Evolutionary conservation across 345 rosid species (phyloP).

Genomic region (Eucalyptus curtisii): DNA sequence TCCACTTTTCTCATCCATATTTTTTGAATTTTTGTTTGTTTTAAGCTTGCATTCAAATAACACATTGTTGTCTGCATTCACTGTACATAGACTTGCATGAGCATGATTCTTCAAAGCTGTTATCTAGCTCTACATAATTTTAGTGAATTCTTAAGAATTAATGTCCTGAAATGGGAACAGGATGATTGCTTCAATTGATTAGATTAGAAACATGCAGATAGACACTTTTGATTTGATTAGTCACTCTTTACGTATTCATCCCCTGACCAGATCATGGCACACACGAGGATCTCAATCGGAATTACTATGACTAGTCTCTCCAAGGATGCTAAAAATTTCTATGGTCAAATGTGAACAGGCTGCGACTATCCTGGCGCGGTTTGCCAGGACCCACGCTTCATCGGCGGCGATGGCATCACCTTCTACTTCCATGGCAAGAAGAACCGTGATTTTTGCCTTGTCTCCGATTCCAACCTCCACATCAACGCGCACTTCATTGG

Average conservation of each 20-base stretch:
- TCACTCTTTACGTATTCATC: not conserved
- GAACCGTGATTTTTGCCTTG: constrained; percentile 7
- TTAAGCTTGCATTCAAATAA: not conserved
- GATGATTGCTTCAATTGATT: not conserved
- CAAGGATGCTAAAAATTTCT: not conserved
- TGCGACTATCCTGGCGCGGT: constrained; percentile 51
- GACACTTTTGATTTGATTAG: not conserved
- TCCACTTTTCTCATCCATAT: not conserved
- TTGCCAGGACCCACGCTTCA: constrained; percentile 62
- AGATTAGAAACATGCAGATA: not conserved
- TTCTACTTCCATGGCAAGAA: constrained; percentile 74
- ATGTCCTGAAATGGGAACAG: not conserved
- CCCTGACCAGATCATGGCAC: not conserved
- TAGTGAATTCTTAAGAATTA: not conserved
- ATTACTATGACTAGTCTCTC: not conserved
- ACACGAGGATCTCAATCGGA: not conserved
- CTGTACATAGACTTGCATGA: not conserved
- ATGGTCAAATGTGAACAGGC: constrained; percentile 3
- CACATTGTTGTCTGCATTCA: not conserved
- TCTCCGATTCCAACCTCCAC: constrained; percentile 17
- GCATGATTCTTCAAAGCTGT: not conserved
- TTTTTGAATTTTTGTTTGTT: not conserved
- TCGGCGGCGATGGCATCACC: constrained; percentile 59
- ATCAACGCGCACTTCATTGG: constrained; percentile 21
- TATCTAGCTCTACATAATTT: not conserved